These are phyloP conservation scores for Calonectria pauciramosa DNA, from an alignment of 2,329 filamentous ascomycete species.

Conservation along the genomic window DNA sequence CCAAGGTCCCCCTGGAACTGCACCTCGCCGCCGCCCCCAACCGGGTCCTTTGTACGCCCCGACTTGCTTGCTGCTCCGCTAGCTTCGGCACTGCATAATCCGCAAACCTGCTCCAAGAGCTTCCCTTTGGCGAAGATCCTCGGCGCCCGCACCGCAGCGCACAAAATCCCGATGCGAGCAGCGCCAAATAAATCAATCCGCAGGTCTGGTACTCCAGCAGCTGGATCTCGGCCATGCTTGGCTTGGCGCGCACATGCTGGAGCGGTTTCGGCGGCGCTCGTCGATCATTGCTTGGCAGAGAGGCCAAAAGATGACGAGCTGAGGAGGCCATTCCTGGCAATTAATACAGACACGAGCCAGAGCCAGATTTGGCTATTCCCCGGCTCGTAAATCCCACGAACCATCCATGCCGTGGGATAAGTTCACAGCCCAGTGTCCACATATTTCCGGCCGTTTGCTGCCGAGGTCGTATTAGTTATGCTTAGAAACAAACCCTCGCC, in stretches of 20 bases:
- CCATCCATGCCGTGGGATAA: neutral
- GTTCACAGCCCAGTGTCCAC: neutral
- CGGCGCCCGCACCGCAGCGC: neutral
- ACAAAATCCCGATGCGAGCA: neutral
- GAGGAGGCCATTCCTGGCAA: neutral
- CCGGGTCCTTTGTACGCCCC: neutral
- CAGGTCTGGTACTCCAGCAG: neutral
- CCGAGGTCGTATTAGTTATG: slow-evolving; percentile 7
- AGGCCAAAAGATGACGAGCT: neutral
- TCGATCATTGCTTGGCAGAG: neutral
- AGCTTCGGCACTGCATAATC: neutral
- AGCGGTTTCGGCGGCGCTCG: neutral
- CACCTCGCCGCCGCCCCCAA: neutral
- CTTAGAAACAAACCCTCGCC: neutral
- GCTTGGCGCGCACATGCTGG: neutral
- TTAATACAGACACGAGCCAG: neutral
- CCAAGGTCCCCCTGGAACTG: neutral
- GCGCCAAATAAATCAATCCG: too few species aligned
- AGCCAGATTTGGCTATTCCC: neutral
- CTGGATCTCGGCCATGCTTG: too few species aligned
- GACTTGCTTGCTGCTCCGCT: neutral
- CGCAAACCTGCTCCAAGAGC: neutral
- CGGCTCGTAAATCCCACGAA: neutral
- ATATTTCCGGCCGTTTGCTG: neutral
- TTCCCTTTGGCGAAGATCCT: neutral